Conservation (phyloP, 139 green algal species). For the Mychonastes homosphaera region DNA sequence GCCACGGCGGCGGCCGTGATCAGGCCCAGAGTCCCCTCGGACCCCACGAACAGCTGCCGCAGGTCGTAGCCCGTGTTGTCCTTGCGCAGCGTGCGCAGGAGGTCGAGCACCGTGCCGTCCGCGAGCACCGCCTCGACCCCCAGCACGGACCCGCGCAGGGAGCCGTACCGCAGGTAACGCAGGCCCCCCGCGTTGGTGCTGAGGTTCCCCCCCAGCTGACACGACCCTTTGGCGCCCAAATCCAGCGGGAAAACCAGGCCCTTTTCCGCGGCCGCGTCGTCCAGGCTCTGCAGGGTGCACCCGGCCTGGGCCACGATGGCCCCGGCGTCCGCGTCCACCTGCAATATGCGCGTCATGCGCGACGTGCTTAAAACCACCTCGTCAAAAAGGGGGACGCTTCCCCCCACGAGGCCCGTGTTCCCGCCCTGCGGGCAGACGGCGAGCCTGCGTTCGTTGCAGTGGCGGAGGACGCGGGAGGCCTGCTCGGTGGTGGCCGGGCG, state of each 20-base stretch:
- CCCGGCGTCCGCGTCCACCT: background rate
- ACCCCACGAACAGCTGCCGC: slow-evolving; percentile 97
- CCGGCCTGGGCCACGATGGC: slow-evolving; percentile 62
- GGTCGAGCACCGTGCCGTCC: slow-evolving; percentile 77
- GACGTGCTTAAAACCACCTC: slow-evolving; percentile 71
- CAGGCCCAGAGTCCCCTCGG: slow-evolving; percentile 88
- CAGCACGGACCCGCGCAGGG: slow-evolving; percentile 80
- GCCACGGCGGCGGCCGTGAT: slow-evolving; percentile 73
- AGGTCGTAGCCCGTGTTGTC: slow-evolving; percentile 98
- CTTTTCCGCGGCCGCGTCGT: slow-evolving; percentile 35
- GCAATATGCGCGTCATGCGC: slow-evolving; percentile 37
- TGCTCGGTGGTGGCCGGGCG: slow-evolving; percentile 22
- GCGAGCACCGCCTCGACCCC: slow-evolving; percentile 87
- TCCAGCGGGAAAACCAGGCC: slow-evolving; percentile 87
- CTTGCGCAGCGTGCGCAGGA: slow-evolving; percentile 72
- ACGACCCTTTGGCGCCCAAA: slow-evolving; percentile 90
- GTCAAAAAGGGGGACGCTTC: slow-evolving; percentile 77
- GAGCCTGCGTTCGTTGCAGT: slow-evolving; percentile 64
- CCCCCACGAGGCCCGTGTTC: slow-evolving; percentile 93
- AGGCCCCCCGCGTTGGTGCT: slow-evolving; percentile 90
- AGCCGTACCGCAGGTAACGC: slow-evolving; percentile 84
- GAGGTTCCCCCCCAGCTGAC: slow-evolving; percentile 95
- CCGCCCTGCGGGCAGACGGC: slow-evolving; percentile 90
- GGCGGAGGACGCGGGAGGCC: slow-evolving; percentile 56
- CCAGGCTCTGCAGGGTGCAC: slow-evolving; percentile 70